Conservation (phyloP, 441 rosid species). For the Adansonia grandidieri region DNA sequence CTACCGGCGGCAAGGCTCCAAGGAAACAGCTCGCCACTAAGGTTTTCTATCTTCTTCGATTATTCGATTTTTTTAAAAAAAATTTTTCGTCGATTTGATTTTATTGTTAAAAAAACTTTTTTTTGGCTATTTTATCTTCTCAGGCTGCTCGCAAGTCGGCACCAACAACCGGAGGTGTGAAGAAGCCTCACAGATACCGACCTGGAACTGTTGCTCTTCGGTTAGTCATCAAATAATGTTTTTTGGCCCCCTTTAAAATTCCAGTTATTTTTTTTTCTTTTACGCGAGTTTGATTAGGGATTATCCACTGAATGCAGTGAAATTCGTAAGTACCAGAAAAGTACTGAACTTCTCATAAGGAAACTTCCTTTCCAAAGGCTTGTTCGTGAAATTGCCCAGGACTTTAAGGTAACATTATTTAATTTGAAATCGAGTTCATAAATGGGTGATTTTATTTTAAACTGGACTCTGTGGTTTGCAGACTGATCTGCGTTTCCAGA, state of each 20-base stretch:
- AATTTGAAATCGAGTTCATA: neutral
- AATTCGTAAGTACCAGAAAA: slow-evolving; percentile 48
- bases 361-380: too few species aligned
- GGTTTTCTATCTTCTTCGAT: slow-evolving; percentile 22
- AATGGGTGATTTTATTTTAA: too few species aligned
- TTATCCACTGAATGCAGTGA: slow-evolving; percentile 37
- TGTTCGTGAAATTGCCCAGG: slow-evolving; percentile 34
- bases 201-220: slow-evolving; percentile 69
- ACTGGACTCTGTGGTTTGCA: slow-evolving; percentile 8
- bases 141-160: slow-evolving; percentile 67
- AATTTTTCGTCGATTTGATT: neutral
- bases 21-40: slow-evolving; percentile 63
- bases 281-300: neutral
- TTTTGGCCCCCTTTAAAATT: too few species aligned
- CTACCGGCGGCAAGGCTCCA: slow-evolving; percentile 69
- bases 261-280: neutral
- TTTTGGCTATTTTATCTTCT: neutral
- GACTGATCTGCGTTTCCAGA: slow-evolving; percentile 41
- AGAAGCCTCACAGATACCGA: slow-evolving; percentile 45
- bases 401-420: slow-evolving; percentile 46
- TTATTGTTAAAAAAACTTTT: neutral
- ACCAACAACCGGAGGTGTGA: slow-evolving; percentile 39
- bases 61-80: neutral
- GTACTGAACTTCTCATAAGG: too few species aligned
- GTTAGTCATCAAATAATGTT: slow-evolving; percentile 20